Base-by-base conservation (phyloP, 179 eudicot species). In the Silene coronaria region DNA sequence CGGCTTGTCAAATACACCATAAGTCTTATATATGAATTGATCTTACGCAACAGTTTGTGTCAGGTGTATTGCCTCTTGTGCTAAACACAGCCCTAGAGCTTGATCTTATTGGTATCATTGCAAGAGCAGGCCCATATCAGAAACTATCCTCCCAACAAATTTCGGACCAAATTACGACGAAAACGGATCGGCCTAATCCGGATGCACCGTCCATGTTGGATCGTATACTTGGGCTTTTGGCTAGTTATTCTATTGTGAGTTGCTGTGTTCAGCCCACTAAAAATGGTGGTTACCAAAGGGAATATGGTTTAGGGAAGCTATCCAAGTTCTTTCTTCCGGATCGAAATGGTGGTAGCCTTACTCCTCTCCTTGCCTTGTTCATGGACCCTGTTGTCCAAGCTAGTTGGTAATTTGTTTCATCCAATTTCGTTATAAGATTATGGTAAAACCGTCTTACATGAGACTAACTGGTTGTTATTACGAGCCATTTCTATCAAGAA, bases 261-360 rank as follows among this genome's bases (percentile, higher is more conserved):
- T 77, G 80, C 3, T 36, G 22, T 5, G 24, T 11, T 1, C 28
- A 51, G 11, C 58, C 30, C 27, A 9, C 72, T 10, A 11, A 12
- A 17, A 1, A 24, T 8, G 74, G 74, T 24, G 70, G 21, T 0
- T 30, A 46, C 9, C 64, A 28, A 21, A 32, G 76, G 32, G 36
- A 23, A 34, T 72, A 72, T 63, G 76, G 76, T 4, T 68, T 65
- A 3, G 66, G 76, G 13, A 64, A 75, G 11, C 59, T 80, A 6
- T 46, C 82, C 0, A 76, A 80, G 75, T 80, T 26, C 23, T 80
- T 80, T 30, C 36, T 80, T 32, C 82, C 79, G 8, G 75, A 80
- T 64, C 60, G 51, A n/a, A 72, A 74, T 71, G 84, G 76, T 24
- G 61, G 65, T 57, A 75, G 77, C 62, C 61, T 81, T 70, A 58